These are phyloP conservation scores for Botrytis deweyae DNA, from an alignment of 2,329 filamentous ascomycete species.

Conservation along the genomic window DNA sequence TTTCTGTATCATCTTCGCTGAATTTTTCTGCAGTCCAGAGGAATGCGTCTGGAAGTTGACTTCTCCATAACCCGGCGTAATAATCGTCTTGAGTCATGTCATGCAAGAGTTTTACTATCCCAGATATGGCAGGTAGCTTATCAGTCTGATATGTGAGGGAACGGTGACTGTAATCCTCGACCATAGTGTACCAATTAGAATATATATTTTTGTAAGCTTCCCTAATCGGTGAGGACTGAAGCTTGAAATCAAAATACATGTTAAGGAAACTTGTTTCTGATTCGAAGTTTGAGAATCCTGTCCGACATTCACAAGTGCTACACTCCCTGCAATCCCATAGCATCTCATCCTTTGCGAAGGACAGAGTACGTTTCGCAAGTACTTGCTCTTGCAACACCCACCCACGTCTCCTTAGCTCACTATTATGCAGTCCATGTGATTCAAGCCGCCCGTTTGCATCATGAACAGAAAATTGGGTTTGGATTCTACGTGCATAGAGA, in stretches of 20 bases:
- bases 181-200: not conserved
- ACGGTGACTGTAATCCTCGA: not conserved
- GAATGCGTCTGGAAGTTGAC: not conserved
- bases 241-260: not conserved
- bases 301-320: not conserved
- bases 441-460: not conserved
- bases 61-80: not conserved
- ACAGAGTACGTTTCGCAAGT: not conserved
- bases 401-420: not conserved
- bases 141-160: not conserved
- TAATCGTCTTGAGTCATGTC: not conserved
- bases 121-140: not conserved
- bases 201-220: not conserved
- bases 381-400: not conserved
- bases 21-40: not conserved
- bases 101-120: not conserved
- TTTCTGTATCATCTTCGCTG: not conserved
- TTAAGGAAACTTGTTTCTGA: not conserved
- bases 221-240: not conserved
- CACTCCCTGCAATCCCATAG: not conserved
- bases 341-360: not conserved
- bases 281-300: not conserved
- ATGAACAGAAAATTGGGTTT: not conserved
- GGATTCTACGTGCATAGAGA: not conserved
- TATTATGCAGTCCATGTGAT: not conserved